Conservation (phyloP, 257 asterid species). For the Agastache rugosa region DNA sequence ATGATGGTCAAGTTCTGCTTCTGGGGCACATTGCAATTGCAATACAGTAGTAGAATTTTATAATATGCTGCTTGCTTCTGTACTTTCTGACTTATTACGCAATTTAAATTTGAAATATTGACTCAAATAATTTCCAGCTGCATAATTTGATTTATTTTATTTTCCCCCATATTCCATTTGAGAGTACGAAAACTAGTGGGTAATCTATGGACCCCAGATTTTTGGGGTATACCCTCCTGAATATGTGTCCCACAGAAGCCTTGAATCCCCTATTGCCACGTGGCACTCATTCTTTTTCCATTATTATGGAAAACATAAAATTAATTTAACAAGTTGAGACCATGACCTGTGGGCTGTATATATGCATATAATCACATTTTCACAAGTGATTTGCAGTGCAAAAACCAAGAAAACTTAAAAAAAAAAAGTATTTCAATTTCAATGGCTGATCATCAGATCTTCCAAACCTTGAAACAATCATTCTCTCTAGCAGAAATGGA, state of each 20-base stretch:
- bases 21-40: background rate
- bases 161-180: background rate
- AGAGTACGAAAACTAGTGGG: conserved; percentile 8
- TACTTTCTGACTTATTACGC: background rate
- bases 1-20: conserved; percentile 2
- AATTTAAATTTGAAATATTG: background rate
- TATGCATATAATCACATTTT: conserved; percentile 7
- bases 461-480: conserved; percentile 43
- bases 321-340: background rate
- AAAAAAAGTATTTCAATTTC: background rate
- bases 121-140: conserved; percentile 33
- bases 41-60: background rate
- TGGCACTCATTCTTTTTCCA: conserved; percentile 38
- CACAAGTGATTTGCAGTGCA: background rate
- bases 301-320: background rate
- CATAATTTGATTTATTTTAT: background rate
- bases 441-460: conserved; percentile 52
- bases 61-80: background rate
- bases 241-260: conserved; percentile 42
- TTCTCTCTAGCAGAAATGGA: conserved; percentile 51
- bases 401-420: background rate
- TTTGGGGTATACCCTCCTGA: conserved; percentile 57
- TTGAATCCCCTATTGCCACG: conserved; percentile 50
- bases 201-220: conserved; percentile 28
- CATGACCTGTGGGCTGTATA: background rate